Conservation (phyloP, 805 yeast genomes). For the Ascoidea rubescens region DNA sequence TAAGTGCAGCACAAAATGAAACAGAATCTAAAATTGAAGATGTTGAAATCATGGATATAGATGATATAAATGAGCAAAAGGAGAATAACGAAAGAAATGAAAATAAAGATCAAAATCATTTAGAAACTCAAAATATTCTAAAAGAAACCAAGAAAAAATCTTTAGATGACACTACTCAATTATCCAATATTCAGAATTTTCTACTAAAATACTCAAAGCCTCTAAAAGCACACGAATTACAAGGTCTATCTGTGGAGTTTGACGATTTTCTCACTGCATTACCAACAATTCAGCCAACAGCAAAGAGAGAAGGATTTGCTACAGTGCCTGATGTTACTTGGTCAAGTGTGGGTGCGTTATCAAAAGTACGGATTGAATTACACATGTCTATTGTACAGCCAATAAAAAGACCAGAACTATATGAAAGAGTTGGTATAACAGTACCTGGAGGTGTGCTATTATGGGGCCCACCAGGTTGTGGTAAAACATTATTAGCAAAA, state of each 20-base stretch:
- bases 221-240: slow-evolving; percentile 60
- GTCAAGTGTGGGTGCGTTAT: slow-evolving; percentile 87
- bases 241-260: slow-evolving; percentile 58
- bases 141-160: slow-evolving; percentile 2
- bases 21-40: slow-evolving; percentile 4
- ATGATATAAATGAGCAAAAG: background rate
- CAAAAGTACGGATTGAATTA: slow-evolving; percentile 68
- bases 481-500: slow-evolving; percentile 89
- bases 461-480: slow-evolving; percentile 99
- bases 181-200: slow-evolving; percentile 62
- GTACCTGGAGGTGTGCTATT: slow-evolving; percentile 94
- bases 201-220: slow-evolving; percentile 67
- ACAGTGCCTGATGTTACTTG: slow-evolving; percentile 97
- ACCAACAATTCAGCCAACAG: slow-evolving; percentile 92
- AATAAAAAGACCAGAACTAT: slow-evolving; percentile 80
- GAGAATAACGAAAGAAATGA: slow-evolving; percentile 2
- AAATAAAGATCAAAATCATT: slow-evolving; percentile 1
- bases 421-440: slow-evolving; percentile 79
- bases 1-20: slow-evolving; percentile 13
- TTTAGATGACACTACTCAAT: slow-evolving; percentile 16
- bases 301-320: slow-evolving; percentile 96
- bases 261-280: slow-evolving; percentile 75
- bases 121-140: background rate
- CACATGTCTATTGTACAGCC: slow-evolving; percentile 98
- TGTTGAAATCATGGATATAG: slow-evolving; percentile 12